A percentile compares a stretch with the other conserved stretches of the same genome.
Evolutionary conservation across 106 monocot species (phyloP).

Genomic region (Amphibolis antarctica): DNA sequence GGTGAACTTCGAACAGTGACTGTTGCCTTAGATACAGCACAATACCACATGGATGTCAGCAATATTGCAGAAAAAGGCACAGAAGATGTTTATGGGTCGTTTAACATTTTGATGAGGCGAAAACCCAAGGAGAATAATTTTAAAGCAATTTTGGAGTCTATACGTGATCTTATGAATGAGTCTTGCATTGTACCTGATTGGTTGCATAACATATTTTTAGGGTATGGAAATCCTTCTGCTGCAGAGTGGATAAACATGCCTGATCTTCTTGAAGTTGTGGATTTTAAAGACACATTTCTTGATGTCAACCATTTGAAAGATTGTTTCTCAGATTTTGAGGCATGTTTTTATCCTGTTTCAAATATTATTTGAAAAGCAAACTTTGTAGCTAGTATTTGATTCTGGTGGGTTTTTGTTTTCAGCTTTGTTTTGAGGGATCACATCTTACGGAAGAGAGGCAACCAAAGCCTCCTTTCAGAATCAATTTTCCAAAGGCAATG

Average conservation of each 20-base stretch:
- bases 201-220: constrained; percentile 94
- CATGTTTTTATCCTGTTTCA: constrained; percentile 12
- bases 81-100: constrained; percentile 81
- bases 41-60: constrained; percentile 86
- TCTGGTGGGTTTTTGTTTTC: constrained; percentile 2
- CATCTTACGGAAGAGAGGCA: constrained; percentile 46
- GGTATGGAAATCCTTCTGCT: constrained; percentile 98
- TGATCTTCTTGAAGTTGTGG: constrained; percentile 80
- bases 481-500: constrained; percentile 64
- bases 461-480: constrained; percentile 68
- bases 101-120: constrained; percentile 92
- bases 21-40: constrained; percentile 86
- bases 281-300: constrained; percentile 98
- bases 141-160: constrained; percentile 96
- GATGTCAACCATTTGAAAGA: constrained; percentile 74
- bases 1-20: constrained; percentile 88
- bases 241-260: constrained; percentile 99
- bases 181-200: constrained; percentile 91
- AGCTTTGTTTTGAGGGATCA: constrained; percentile 68
- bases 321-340: constrained; percentile 75
- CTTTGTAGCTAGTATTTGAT: not conserved
- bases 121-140: constrained; percentile 99
- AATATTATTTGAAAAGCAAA: not conserved
- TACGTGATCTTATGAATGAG: constrained; percentile 98
- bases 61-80: constrained; percentile 58